A percentile compares a stretch with the other conserved stretches of the same genome.
Conservation (phyloP, 2,329 filamentous ascomycete genomes). For the Acrocalymma vagum region DNA sequence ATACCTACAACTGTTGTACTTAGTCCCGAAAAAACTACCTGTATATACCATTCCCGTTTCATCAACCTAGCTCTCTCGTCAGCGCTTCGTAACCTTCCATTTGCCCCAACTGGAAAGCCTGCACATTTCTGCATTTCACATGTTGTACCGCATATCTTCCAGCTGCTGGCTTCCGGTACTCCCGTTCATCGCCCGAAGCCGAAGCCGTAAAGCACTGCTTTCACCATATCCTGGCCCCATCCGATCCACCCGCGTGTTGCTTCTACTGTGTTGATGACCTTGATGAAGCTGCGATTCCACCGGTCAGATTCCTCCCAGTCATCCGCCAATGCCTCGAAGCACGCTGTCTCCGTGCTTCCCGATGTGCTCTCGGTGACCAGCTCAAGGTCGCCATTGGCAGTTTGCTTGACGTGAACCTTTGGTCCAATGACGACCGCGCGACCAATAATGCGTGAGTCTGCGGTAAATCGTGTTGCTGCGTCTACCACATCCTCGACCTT, state of each 20-base stretch:
- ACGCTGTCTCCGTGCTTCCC: conserved; percentile 51
- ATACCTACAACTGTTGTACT: no score
- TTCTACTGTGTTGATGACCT: conserved; percentile 62
- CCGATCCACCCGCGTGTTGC: conserved; percentile 63
- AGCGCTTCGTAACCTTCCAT: no score
- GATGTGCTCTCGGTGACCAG: conserved; percentile 31
- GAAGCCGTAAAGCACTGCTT: conserved; percentile 34
- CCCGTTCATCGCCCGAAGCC: conserved; percentile 23
- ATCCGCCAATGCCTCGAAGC: conserved; percentile 70
- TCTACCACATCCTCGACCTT: conserved; percentile 68
- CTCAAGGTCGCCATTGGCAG: conserved; percentile 45
- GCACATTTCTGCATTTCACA: no score
- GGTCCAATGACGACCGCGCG: conserved; percentile 67
- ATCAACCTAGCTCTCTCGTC: no score
- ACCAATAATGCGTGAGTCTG: conserved; percentile 65
- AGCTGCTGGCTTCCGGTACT: not conserved
- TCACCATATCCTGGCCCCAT: conserved; percentile 52
- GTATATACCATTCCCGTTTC: no score
- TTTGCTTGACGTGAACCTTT: conserved; percentile 57
- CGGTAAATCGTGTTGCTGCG: conserved; percentile 68
- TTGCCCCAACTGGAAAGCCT: no score
- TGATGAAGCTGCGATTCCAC: conserved; percentile 64
- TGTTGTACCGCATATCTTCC: conserved; percentile 4
- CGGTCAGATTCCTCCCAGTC: conserved; percentile 66
- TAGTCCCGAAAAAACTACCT: no score